These are phyloP conservation scores for Globisporangium apiculatum DNA, from an alignment of 352 stramenopile species.

Conservation along the genomic window DNA sequence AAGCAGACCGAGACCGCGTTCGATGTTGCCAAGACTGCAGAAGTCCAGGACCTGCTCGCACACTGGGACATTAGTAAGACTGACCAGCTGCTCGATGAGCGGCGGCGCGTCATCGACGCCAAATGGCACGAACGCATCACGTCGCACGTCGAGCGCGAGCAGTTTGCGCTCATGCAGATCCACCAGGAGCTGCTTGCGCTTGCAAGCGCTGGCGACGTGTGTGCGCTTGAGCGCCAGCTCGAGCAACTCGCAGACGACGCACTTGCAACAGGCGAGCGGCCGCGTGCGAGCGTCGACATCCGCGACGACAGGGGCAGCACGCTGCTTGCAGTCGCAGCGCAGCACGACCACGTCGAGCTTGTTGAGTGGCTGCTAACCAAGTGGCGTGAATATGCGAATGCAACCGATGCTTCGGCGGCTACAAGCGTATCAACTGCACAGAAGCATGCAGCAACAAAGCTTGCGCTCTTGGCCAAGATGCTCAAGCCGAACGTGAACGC, in stretches of 20 bases:
- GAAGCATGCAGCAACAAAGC: slow-evolving; percentile 19
- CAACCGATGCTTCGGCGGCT: slow-evolving; percentile 19
- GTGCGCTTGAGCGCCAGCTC: slow-evolving; percentile 45
- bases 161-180: slow-evolving; percentile 75
- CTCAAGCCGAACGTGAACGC: slow-evolving; percentile 69
- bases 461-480: slow-evolving; percentile 32
- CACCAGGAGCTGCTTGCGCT: slow-evolving; percentile 69
- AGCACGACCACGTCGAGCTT: slow-evolving; percentile 61
- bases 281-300: slow-evolving; percentile 59
- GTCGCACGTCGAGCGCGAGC: slow-evolving; percentile 80
- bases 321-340: slow-evolving; percentile 61
- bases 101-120: slow-evolving; percentile 55
- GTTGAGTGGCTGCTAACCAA: slow-evolving; percentile 53
- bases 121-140: slow-evolving; percentile 84
- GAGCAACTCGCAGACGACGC: slow-evolving; percentile 73
- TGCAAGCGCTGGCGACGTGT: slow-evolving; percentile 32
- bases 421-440: slow-evolving; percentile 16
- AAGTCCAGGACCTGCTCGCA: slow-evolving; percentile 48
- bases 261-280: slow-evolving; percentile 43
- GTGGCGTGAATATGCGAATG: slow-evolving; percentile 32
- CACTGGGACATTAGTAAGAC: slow-evolving; percentile 73
- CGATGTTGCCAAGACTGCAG: slow-evolving; percentile 78
- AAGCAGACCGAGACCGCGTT: slow-evolving; percentile 80
- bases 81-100: slow-evolving; percentile 52
- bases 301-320: slow-evolving; percentile 77